These are phyloP conservation scores for Fomitopsis pulvina DNA, from an alignment of 768 basidiomycete genomes.

Conservation along the genomic window DNA sequence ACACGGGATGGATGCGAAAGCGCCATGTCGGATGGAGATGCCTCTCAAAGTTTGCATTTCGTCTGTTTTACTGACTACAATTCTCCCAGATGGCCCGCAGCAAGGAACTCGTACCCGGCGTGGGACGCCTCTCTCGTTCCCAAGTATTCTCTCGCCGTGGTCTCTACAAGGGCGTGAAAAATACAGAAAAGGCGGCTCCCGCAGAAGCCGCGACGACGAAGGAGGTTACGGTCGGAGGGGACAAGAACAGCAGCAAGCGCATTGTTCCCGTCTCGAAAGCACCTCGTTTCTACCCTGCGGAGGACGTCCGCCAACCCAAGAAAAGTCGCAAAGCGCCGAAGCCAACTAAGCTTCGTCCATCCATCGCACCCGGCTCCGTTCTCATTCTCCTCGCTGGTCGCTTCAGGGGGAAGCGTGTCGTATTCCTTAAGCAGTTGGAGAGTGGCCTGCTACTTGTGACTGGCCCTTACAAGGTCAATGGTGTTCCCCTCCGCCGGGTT, in stretches of 20 bases:
- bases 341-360: conserved; percentile 70
- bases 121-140: conserved; percentile 80
- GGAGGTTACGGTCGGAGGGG: conserved; percentile 82
- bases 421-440: conserved; percentile 93
- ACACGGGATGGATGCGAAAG: conserved; percentile 23
- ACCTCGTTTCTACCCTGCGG: conserved; percentile 89
- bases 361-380: conserved; percentile 91
- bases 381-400: conserved; percentile 96
- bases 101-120: conserved; percentile 75
- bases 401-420: conserved; percentile 97
- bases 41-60: conserved; percentile 1
- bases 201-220: conserved; percentile 54
- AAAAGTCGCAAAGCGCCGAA: conserved; percentile 84
- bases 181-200: conserved; percentile 57
- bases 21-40: conserved; percentile 29
- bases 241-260: conserved; percentile 87
- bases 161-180: conserved; percentile 82
- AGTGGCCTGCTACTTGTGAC: conserved; percentile 92
- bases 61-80: conserved; percentile 12
- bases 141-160: conserved; percentile 76
- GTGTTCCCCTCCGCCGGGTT: conserved; percentile 94
- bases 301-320: conserved; percentile 89
- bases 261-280: conserved; percentile 82
- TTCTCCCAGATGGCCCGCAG: conserved; percentile 73
- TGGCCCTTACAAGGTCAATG: conserved; percentile 97